Conservation (phyloP, 2,329 filamentous ascomycete genomes). For the Rutstroemia sp. region DNA sequence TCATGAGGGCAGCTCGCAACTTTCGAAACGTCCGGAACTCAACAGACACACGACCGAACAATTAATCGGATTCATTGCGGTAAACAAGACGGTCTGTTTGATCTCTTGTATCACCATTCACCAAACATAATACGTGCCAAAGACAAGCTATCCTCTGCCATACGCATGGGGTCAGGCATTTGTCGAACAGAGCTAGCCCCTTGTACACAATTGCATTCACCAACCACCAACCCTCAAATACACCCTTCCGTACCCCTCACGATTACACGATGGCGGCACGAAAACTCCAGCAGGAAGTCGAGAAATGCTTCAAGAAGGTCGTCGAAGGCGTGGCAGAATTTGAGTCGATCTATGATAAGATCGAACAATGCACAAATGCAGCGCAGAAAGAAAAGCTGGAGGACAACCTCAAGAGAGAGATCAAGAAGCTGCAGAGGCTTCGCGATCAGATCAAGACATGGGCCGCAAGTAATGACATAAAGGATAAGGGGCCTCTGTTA, state of each 20-base stretch:
- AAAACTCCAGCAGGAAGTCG: slow-evolving; percentile 96
- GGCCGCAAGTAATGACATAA: slow-evolving; percentile 97
- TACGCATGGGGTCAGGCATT: slow-evolving; percentile 23
- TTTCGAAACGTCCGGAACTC: background rate
- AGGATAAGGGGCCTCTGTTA: slow-evolving; percentile 92
- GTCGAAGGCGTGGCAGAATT: slow-evolving; percentile 87
- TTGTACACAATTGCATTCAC: slow-evolving; percentile 22
- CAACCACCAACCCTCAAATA: slow-evolving; percentile 14
- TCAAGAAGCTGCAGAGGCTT: slow-evolving; percentile 97
- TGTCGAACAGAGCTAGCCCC: slow-evolving; percentile 21
- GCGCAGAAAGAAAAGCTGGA: slow-evolving; percentile 98
- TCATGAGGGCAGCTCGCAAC: slow-evolving; percentile 3
- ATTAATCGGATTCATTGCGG: background rate
- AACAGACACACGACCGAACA: background rate
- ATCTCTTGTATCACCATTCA: slow-evolving; percentile 15
- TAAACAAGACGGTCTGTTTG: slow-evolving; percentile 3
- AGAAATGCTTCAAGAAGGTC: slow-evolving; percentile 99
- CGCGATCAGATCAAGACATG: slow-evolving; percentile 99
- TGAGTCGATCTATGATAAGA: slow-evolving; percentile 95
- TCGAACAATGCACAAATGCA: slow-evolving; percentile 82
- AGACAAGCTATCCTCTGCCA: slow-evolving; percentile 10
- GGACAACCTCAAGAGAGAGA: slow-evolving; percentile 96
- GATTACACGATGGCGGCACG: slow-evolving; percentile 73
- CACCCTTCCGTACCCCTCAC: slow-evolving; percentile 13
- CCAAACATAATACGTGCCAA: background rate